Evolutionary conservation across 768 basidiomycete species (phyloP).

Genomic region (Hypholoma fasciculare): DNA sequence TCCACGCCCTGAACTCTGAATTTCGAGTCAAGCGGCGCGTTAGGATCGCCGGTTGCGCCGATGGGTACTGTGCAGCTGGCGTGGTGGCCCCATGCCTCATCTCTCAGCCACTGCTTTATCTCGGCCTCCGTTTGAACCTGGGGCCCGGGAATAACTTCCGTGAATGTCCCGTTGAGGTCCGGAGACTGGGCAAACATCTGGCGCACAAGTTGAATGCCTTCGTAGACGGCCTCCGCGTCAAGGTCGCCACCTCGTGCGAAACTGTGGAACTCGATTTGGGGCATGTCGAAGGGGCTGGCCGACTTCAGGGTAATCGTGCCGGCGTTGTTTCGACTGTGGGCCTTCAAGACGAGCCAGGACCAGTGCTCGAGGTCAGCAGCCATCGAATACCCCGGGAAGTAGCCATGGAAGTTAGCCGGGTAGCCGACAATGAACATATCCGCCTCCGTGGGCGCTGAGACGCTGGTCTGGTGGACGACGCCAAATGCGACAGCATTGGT

Average conservation of each 20-base stretch:
- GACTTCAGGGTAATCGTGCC: constrained; percentile 8
- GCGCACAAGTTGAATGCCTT: constrained; percentile 6
- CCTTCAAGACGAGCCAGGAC: constrained; percentile 9
- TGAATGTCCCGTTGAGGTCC: constrained; percentile 3
- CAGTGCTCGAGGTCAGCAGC: constrained; percentile 2
- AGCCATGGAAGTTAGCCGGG: constrained; percentile 9
- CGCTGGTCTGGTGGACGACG: constrained; percentile 2
- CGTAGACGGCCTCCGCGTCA: constrained; percentile 2
- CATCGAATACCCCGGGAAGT: constrained; percentile 8
- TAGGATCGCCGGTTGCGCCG: not conserved
- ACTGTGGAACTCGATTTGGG: constrained; percentile 5
- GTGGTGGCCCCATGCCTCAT: constrained; percentile 11
- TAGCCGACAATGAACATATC: constrained; percentile 6
- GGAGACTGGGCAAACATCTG: not conserved
- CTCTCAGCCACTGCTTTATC: constrained; percentile 5
- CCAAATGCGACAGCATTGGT: constrained; percentile 5
- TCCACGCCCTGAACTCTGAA: constrained; percentile 8
- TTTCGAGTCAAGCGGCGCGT: constrained; percentile 1
- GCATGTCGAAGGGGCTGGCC: constrained; percentile 2
- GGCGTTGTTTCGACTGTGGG: constrained; percentile 9
- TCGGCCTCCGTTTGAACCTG: constrained; percentile 1
- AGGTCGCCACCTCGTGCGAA: constrained; percentile 2
- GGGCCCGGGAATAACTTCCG: constrained; percentile 4
- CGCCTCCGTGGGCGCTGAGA: not conserved
- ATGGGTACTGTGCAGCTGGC: constrained; percentile 9